Conservation (phyloP, 2,329 filamentous ascomycete species). For the Ophiocordyceps camponoti-floridani region DNA sequence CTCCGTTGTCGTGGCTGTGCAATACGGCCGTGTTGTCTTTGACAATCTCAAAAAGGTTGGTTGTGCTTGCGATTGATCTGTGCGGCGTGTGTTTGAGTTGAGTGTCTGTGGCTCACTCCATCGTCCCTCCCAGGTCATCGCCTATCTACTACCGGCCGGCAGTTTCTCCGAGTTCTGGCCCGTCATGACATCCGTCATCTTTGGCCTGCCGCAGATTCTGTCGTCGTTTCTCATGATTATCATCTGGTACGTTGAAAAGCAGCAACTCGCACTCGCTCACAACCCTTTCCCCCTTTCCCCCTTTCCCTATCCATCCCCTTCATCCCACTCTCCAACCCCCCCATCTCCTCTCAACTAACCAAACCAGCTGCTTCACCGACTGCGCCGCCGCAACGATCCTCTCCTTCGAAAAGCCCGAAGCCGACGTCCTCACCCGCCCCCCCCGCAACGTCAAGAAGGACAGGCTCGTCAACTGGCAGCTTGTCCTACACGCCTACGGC, state of each 20-base stretch:
- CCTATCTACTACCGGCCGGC: conserved; percentile 57
- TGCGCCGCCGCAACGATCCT: conserved; percentile 55
- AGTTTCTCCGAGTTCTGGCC: conserved; percentile 64
- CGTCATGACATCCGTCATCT: conserved; percentile 53
- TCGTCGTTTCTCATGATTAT: conserved; percentile 58
- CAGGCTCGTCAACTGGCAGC: conserved; percentile 53
- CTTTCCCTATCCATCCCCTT: not conserved
- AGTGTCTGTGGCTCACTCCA: not conserved
- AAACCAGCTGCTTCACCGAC: conserved; percentile 51
- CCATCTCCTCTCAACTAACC: not conserved
- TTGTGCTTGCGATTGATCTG: not conserved
- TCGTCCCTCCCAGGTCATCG: conserved; percentile 18
- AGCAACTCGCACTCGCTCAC: too few species aligned
- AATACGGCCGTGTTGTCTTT: conserved; percentile 59
- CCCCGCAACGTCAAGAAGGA: conserved; percentile 53
- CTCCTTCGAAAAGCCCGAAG: conserved; percentile 61
- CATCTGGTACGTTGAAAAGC: conserved; percentile 31
- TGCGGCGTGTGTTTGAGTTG: too few species aligned
- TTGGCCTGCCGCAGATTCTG: conserved; percentile 56
- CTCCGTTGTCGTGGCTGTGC: conserved; percentile 53
- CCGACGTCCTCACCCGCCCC: conserved; percentile 51
- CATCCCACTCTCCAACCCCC: not conserved
- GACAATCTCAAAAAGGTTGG: conserved; percentile 55
- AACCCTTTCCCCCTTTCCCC: too few species aligned
- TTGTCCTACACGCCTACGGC: conserved; percentile 57